Evolutionary conservation across 352 stramenopile genomes (phyloP), one percentile per base, ranked within the genome.

Genomic region (Elongisporangium senticosum): DNA sequence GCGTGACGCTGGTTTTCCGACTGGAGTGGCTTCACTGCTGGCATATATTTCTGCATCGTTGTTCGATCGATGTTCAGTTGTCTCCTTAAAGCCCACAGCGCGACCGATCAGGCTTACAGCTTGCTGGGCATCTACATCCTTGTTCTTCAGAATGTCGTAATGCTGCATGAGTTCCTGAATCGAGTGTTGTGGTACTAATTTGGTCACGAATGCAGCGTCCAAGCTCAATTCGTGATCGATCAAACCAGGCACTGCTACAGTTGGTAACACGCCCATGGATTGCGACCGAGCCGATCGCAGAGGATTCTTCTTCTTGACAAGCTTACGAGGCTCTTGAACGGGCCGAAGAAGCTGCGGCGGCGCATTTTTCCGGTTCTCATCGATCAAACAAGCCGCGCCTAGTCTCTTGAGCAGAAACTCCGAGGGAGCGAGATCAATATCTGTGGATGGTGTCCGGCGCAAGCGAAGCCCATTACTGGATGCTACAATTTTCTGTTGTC

Each of bases 401-500:
- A 93, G 67, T 39, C 83, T 83, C 57, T 86, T 67, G 0, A 93
- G 65, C 22, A 93, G 24, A 52, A 93, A 93, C 14, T 69, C 40
- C 0, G 83, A 93, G 13, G 83, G 83, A 3, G 70, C 67, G 8
- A 89, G 50, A 39, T 93, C 76, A 65, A 90, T 79, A 1, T 49
- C 60, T 17, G 65, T 52, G 17, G 72, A 52, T 1, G 69, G 77
- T 4, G 24, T 59, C 15, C 68, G 59, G 11, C 56, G 53, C 28
- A 84, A 61, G 7, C 75, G 49, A 8, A 77, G 68, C 15, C 71
- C 62, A 0, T 67, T 71, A 48, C 65, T 74, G 6, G 65, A 74
- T 8, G 65, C 28, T 2, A 83, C 55, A 4, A 71, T 56, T 52
- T 85, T 87, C 58, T 83, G 82, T 28, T 37, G 76, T 5, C 79